phyloP scores from a whole-genome alignment of 495 filamentous ascomycete genomes.

The Pyrenopolyporus hunteri region DNA sequence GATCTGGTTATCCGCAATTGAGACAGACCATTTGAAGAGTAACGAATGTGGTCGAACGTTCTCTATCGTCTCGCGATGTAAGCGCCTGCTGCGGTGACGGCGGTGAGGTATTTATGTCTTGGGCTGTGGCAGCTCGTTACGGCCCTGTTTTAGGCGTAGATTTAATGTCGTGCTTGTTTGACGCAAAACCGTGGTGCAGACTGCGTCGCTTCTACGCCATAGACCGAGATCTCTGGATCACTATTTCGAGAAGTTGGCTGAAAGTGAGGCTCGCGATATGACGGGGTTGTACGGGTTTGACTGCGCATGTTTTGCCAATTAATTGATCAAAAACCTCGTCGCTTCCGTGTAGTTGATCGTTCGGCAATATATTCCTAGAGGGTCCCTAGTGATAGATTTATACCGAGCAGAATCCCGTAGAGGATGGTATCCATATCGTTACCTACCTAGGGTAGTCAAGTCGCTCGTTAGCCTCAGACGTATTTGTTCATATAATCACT shows the following conservation, averaged over 20 bases:
- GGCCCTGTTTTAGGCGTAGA: not conserved
- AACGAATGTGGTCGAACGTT: too few relatives aligned
- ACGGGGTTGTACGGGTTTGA: not conserved
- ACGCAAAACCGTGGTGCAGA: slow-evolving; percentile 40
- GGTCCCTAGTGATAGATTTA: too few relatives aligned
- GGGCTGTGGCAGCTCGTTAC: not conserved
- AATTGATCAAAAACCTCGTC: slow-evolving; percentile 3
- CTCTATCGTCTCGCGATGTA: slow-evolving; percentile 3
- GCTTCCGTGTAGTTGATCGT: not conserved
- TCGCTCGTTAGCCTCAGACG: not conserved
- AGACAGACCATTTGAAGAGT: slow-evolving; percentile 25
- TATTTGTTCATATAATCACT: not conserved
- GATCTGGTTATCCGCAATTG: not conserved
- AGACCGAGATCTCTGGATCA: not conserved
- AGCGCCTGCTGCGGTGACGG: not conserved
- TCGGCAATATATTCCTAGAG: too few relatives aligned
- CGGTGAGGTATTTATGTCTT: slow-evolving; percentile 7
- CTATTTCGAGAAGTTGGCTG: slow-evolving; percentile 9
- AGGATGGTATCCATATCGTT: too few relatives aligned
- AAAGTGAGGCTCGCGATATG: slow-evolving; percentile 9
- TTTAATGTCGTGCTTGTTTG: slow-evolving; percentile 11
- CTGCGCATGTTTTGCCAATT: not conserved
- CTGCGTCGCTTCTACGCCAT: slow-evolving; percentile 23
- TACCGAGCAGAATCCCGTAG: too few relatives aligned
- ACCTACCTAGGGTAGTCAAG: not conserved